Percentiles rank a stretch among this genome's conserved stretches.
These are phyloP conservation scores for Penicillium herquei DNA, from an alignment of 495 filamentous ascomycete species.

Conservation along the genomic window DNA sequence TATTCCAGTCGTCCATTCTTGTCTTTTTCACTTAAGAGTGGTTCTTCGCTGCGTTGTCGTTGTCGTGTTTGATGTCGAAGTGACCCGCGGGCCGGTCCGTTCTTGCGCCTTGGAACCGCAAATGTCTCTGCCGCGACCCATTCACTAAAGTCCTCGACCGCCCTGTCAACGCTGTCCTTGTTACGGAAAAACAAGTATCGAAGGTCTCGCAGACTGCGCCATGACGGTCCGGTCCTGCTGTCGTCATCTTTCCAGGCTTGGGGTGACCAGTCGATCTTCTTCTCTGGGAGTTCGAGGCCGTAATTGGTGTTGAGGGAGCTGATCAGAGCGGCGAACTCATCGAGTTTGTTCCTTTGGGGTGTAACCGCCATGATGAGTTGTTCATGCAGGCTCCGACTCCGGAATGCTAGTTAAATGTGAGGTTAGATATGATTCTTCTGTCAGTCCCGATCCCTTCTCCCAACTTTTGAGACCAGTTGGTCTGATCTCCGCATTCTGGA, in stretches of 20 bases:
- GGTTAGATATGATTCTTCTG: too few species aligned
- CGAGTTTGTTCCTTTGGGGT: constrained; percentile 14
- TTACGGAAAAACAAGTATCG: constrained; percentile 19
- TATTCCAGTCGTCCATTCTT: constrained; percentile 24
- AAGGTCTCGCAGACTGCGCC: constrained; percentile 14
- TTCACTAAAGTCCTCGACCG: constrained; percentile 28
- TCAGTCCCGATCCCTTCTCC: too few species aligned
- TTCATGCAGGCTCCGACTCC: not conserved
- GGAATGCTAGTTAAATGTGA: too few species aligned
- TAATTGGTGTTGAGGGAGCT: constrained; percentile 26
- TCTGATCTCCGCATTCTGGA: too few species aligned
- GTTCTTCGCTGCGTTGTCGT: constrained; percentile 2
- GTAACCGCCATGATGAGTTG: constrained; percentile 2
- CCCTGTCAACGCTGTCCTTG: constrained; percentile 10
- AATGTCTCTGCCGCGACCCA: constrained; percentile 11
- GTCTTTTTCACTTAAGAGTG: constrained; percentile 6
- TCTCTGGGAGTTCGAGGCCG: constrained; percentile 24
- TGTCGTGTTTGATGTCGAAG: not conserved
- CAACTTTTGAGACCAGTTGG: too few species aligned
- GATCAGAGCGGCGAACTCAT: constrained; percentile 14
- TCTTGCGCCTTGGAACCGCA: not conserved
- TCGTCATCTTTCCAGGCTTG: not conserved
- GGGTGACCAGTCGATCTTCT: constrained; percentile 19
- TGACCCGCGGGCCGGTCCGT: not conserved
- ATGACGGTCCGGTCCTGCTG: not conserved